Conservation (phyloP, 495 filamentous ascomycete species). For the Penicillium goetzii region DNA sequence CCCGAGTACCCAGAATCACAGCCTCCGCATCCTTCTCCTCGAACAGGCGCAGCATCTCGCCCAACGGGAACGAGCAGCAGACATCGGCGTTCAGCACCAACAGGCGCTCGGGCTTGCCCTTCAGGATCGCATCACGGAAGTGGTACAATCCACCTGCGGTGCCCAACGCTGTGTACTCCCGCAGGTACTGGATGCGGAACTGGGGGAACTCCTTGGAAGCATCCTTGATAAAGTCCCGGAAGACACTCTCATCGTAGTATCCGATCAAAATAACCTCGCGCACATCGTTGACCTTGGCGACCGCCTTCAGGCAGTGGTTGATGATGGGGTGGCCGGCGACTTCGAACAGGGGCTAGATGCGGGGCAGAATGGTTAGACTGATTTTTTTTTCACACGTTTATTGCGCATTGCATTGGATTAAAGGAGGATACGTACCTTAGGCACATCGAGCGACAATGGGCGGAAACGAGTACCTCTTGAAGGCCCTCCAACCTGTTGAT, state of each 20-base stretch:
- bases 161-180: conserved; percentile 95
- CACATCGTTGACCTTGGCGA: conserved; percentile 88
- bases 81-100: conserved; percentile 99
- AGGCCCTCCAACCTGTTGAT: conserved; percentile 81
- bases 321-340: conserved; percentile 98
- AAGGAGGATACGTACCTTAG: conserved; percentile 69
- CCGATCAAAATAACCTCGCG: conserved; percentile 96
- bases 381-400: not conserved
- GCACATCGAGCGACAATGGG: conserved; percentile 93
- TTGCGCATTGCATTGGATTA: conserved; percentile 8
- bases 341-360: conserved; percentile 88
- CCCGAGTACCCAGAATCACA: conserved; percentile 92
- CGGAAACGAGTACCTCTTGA: conserved; percentile 95
- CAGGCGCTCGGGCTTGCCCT: conserved; percentile 90
- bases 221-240: conserved; percentile 97
- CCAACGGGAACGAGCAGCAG: conserved; percentile 97
- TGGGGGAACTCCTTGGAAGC: conserved; percentile 81
- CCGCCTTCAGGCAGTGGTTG: conserved; percentile 92
- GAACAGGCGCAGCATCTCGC: conserved; percentile 91
- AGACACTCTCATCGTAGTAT: conserved; percentile 97
- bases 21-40: conserved; percentile 96
- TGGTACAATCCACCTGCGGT: conserved; percentile 98
- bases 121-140: conserved; percentile 98
- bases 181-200: conserved; percentile 91
- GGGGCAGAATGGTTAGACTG: conserved; percentile 21